Evolutionary conservation across 2,329 filamentous ascomycete species (phyloP).

Genomic region (Pseudogymnoascus sp.): DNA sequence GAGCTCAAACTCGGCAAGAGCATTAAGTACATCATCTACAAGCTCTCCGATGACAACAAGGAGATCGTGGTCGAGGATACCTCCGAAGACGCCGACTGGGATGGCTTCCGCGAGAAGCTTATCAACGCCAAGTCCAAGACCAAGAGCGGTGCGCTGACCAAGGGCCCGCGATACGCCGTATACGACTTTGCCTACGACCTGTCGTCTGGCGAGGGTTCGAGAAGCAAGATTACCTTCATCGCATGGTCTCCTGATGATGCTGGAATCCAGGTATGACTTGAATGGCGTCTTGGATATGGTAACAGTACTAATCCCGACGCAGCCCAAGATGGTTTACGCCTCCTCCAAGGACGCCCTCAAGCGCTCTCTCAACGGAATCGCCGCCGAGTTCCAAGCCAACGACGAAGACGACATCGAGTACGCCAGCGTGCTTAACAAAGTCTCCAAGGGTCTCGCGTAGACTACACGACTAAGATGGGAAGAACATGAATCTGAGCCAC

Average conservation of each 20-base stretch:
- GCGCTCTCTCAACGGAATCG: constrained; percentile 67
- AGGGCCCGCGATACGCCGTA: constrained; percentile 74
- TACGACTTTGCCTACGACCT: constrained; percentile 78
- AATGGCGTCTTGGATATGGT: neutral
- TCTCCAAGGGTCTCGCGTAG: constrained; percentile 53
- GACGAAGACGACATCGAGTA: constrained; percentile 76
- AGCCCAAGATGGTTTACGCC: constrained; percentile 87
- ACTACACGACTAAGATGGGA: constrained; percentile 17
- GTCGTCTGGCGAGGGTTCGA: constrained; percentile 62
- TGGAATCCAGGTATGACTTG: constrained; percentile 58
- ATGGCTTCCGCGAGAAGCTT: constrained; percentile 68
- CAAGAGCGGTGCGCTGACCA: constrained; percentile 53
- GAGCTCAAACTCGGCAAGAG: constrained; percentile 76
- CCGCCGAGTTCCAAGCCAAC: constrained; percentile 74
- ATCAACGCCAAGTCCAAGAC: constrained; percentile 64
- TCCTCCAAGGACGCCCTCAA: constrained; percentile 83
- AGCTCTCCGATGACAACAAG: constrained; percentile 76
- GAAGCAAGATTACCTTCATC: constrained; percentile 75
- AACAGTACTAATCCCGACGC: constrained; percentile 14
- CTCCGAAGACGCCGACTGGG: constrained; percentile 59
- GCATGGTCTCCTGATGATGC: constrained; percentile 78
- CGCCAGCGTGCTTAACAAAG: constrained; percentile 58
- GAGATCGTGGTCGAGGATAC: constrained; percentile 73
- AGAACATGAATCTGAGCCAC: constrained; percentile 5
- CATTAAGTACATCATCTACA: constrained; percentile 83